These are phyloP conservation scores for Hyphodiscus hymeniophilus DNA, from an alignment of 495 filamentous ascomycete species.

Conservation along the genomic window DNA sequence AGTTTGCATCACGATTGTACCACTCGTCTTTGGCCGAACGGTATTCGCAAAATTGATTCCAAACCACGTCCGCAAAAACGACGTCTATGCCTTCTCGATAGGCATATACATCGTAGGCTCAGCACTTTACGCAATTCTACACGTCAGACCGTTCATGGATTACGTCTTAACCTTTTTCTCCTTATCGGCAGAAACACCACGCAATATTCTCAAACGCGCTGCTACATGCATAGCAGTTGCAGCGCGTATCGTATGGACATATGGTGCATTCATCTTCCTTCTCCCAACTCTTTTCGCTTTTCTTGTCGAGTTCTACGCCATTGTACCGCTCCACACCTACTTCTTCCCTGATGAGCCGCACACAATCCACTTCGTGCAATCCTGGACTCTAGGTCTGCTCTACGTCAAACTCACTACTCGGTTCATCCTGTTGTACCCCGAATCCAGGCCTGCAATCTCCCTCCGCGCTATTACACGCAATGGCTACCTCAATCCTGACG, in stretches of 20 bases:
- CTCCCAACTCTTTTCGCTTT: constrained; percentile 79
- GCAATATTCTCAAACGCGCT: constrained; percentile 17
- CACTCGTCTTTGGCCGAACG: constrained; percentile 72
- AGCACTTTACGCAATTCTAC: constrained; percentile 47
- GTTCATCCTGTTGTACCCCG: constrained; percentile 52
- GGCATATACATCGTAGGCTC: constrained; percentile 73
- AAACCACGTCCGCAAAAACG: constrained; percentile 64
- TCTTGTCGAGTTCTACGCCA: constrained; percentile 77
- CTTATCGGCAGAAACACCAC: constrained; percentile 22
- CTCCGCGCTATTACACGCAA: constrained; percentile 66
- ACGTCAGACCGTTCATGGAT: constrained; percentile 37
- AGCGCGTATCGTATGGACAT: constrained; percentile 57
- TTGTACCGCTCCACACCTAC: constrained; percentile 84
- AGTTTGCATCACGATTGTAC: constrained; percentile 76
- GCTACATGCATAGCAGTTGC: constrained; percentile 7
- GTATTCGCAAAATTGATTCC: constrained; percentile 65
- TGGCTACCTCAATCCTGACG: constrained; percentile 77
- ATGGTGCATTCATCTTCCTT: constrained; percentile 59
- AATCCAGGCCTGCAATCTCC: constrained; percentile 62
- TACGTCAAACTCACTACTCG: constrained; percentile 83
- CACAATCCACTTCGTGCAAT: constrained; percentile 80
- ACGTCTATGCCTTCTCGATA: constrained; percentile 91
- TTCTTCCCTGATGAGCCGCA: constrained; percentile 47
- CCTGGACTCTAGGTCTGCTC: constrained; percentile 88
- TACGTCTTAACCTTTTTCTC: constrained; percentile 24